phyloP scores from a whole-genome alignment of 345 rosid species.

The Eucalyptus marginata region DNA sequence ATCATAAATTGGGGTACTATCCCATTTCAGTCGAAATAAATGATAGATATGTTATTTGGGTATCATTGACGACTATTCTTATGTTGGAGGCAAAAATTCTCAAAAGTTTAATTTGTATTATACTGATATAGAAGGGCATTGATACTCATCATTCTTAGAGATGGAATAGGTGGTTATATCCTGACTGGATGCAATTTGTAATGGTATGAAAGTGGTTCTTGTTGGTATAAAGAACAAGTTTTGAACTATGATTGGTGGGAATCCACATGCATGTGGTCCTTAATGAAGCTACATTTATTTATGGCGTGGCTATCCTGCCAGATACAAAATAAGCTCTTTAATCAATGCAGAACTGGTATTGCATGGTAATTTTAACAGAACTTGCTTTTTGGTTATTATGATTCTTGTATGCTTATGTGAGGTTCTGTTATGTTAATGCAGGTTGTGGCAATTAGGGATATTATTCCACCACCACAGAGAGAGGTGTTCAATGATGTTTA shows the following conservation, averaged over 20 bases:
- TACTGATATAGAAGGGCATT: background rate
- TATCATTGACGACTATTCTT: background rate
- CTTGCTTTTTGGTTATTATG: background rate
- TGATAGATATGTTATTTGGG: background rate
- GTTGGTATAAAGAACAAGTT: background rate
- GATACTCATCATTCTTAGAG: background rate
- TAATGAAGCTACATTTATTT: background rate
- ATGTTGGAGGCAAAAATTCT: background rate
- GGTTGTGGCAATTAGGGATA: slow-evolving; percentile 89
- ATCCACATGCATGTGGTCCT: background rate
- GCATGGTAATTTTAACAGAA: background rate
- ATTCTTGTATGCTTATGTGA: background rate
- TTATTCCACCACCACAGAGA: slow-evolving; percentile 71
- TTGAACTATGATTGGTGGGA: background rate
- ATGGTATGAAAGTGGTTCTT: background rate
- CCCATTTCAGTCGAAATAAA: background rate
- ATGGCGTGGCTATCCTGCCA: background rate
- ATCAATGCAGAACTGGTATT: background rate
- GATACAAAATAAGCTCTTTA: background rate
- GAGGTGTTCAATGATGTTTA: slow-evolving; percentile 67
- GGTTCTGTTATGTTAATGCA: slow-evolving; percentile 14
- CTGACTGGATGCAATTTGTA: background rate
- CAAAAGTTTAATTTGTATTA: background rate
- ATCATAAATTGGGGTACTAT: background rate
- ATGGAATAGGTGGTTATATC: background rate